Base-by-base conservation (phyloP, 1,284 basidiomycete species). In the Papiliotrema fonsecae region DNA sequence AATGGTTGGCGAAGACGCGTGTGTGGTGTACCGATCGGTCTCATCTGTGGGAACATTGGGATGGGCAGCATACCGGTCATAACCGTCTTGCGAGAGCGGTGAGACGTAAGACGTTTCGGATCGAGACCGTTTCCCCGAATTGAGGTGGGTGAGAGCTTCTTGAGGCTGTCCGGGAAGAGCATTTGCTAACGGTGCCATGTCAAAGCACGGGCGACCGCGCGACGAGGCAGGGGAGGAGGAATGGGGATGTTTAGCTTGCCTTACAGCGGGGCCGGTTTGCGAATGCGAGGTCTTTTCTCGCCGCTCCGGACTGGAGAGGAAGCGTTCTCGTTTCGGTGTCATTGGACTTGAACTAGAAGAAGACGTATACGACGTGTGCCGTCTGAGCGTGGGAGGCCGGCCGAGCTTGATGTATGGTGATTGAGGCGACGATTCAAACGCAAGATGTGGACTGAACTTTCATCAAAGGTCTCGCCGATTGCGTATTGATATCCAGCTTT, bases 61-160 rank as follows among this genome's bases (percentile, higher is more conserved):
- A 49, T 65, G 63, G 3, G 56, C 46, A 32, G 50, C 36, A 38
- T 65, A 62, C 14, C 56, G 52, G 49, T 65, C 60, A 26, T 64
- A 65, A 6, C 41, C 42, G 13, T 59, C 54, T 18, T 56, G 44
- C 4, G 27, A 39, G 16, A 53, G 21, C 1, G 57, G 57, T 3
- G 54, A 51, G 16, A 62, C 32, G 42, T 62, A 60, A 16, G 10
- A 54, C 54, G 22, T 43, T 14, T 31, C 30, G 14, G 42, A 6
- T 24, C 25, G 28, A n/a, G 31, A 16, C 9, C 22, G 2, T 18
- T 42, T 18, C 16, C 27, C 14, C 10, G 7, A n/a, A 35, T 13
- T 5, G 19, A 39, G 37, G 4, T 34, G 24, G 42, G 28, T 6
- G 34, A 24, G 7, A 18, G 35, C 10, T 16, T 34, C 43, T 9